Evolutionary conservation across 257 asterid genomes (phyloP).

Genomic region (Rehmannia glutinosa): DNA sequence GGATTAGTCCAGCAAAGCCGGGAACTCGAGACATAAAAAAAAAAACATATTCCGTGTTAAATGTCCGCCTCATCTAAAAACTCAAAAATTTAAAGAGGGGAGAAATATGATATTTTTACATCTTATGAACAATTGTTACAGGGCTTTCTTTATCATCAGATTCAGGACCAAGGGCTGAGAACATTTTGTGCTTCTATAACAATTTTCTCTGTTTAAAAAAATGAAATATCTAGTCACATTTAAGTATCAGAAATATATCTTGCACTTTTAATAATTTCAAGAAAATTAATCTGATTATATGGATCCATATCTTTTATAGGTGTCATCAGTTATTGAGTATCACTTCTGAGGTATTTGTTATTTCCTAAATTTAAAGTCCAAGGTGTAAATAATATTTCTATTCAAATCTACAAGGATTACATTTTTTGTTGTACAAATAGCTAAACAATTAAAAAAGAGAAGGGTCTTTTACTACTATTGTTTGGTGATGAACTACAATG

Average conservation of each 20-base stretch:
- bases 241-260: background rate
- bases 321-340: background rate
- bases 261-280: background rate
- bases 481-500: background rate
- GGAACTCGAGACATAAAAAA: no score
- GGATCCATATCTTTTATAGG: background rate
- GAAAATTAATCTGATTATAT: no score
- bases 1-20: no score
- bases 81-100: no score
- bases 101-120: no score
- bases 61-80: no score
- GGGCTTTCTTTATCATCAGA: background rate
- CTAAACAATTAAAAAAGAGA: background rate
- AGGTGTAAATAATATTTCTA: background rate
- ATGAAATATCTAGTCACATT: background rate
- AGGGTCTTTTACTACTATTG: background rate
- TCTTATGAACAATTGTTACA: background rate
- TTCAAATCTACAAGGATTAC: background rate
- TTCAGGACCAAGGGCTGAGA: background rate
- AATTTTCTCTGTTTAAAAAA: background rate
- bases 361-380: background rate
- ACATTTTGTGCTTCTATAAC: background rate
- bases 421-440: background rate
- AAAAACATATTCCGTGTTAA: no score
- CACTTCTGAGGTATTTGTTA: background rate